These are phyloP conservation scores for Paramecium tetraurelia DNA, from an alignment of 73 alveolate genomes.

Conservation along the genomic window DNA sequence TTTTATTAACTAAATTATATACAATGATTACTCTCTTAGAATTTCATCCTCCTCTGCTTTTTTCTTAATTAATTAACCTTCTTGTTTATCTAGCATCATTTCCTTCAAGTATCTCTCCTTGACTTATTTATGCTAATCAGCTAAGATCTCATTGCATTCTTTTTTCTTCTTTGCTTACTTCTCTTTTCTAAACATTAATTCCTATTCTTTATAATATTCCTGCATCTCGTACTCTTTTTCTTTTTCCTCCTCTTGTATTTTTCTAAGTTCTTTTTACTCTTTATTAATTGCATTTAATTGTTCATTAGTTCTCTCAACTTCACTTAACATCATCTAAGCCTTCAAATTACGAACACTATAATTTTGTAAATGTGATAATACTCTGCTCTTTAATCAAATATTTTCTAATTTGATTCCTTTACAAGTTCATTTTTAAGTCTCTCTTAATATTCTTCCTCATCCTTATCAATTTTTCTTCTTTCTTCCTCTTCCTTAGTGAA, in stretches of 20 bases:
- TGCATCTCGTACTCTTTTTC: neutral
- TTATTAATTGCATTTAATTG: neutral
- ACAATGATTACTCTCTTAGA: neutral
- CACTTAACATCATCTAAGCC: neutral
- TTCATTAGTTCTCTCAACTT: slow-evolving; percentile 21
- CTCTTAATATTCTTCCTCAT: slow-evolving; percentile 34
- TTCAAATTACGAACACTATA: slow-evolving; percentile 24
- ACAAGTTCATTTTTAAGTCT: neutral
- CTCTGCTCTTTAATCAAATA: slow-evolving; percentile 46
- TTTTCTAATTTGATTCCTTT: slow-evolving; percentile 8
- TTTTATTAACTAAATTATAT: neutral
- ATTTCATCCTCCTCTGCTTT: slow-evolving; percentile 39
- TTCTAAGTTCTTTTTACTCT: neutral
- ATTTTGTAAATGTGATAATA: neutral
- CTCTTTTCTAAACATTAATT: neutral
- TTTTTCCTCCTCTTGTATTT: neutral
- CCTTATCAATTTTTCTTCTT: slow-evolving; percentile 24
- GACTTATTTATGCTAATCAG: neutral
- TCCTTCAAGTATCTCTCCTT: slow-evolving; percentile 7
- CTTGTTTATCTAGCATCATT: neutral
- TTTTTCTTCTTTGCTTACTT: neutral
- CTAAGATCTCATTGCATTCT: neutral
- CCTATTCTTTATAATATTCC: neutral
- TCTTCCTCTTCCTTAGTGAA: slow-evolving; percentile 38
- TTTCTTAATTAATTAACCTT: slow-evolving; percentile 7